phyloP scores from a whole-genome alignment of 441 rosid genomes.

The Sinapis alba region DNA sequence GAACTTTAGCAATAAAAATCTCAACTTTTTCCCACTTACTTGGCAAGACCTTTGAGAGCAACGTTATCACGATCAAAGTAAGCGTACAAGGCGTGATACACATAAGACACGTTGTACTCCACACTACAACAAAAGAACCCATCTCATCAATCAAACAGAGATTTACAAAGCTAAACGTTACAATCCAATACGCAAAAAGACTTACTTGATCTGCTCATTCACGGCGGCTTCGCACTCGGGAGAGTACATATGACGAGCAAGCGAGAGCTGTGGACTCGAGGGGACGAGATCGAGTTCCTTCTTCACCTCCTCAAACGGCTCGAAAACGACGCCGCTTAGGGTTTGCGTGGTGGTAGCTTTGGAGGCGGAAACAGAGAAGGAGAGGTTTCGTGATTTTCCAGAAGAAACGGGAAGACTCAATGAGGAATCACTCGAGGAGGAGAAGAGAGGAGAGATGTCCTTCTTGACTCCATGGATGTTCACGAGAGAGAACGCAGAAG shows the following conservation, averaged over 20 bases:
- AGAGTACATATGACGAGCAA: slow-evolving; percentile 49
- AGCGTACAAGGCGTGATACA: slow-evolving; percentile 59
- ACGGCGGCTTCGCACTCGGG: slow-evolving; percentile 57
- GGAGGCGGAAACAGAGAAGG: slow-evolving; percentile 28
- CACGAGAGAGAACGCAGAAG: slow-evolving; percentile 49
- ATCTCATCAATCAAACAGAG: neutral
- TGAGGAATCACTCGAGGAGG: slow-evolving; percentile 14
- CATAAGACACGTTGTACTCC: slow-evolving; percentile 57
- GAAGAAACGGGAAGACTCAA: slow-evolving; percentile 23
- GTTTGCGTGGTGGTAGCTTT: slow-evolving; percentile 27
- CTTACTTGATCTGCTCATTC: slow-evolving; percentile 59
- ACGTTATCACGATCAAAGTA: slow-evolving; percentile 61
- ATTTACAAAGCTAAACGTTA: neutral
- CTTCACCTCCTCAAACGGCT: slow-evolving; percentile 57
- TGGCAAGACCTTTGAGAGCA: slow-evolving; percentile 55
- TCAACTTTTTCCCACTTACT: slow-evolving; percentile 38
- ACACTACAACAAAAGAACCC: slow-evolving; percentile 33
- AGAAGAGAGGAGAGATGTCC: slow-evolving; percentile 26
- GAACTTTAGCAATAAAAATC: neutral
- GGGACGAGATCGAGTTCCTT: slow-evolving; percentile 55
- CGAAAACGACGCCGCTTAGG: slow-evolving; percentile 41
- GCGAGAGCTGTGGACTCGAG: slow-evolving; percentile 40
- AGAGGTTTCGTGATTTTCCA: slow-evolving; percentile 21
- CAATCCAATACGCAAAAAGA: neutral
- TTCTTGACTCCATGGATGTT: slow-evolving; percentile 41